These are phyloP conservation scores for Zasmidium cellare DNA, from an alignment of 2,329 filamentous ascomycete genomes.

Conservation along the genomic window DNA sequence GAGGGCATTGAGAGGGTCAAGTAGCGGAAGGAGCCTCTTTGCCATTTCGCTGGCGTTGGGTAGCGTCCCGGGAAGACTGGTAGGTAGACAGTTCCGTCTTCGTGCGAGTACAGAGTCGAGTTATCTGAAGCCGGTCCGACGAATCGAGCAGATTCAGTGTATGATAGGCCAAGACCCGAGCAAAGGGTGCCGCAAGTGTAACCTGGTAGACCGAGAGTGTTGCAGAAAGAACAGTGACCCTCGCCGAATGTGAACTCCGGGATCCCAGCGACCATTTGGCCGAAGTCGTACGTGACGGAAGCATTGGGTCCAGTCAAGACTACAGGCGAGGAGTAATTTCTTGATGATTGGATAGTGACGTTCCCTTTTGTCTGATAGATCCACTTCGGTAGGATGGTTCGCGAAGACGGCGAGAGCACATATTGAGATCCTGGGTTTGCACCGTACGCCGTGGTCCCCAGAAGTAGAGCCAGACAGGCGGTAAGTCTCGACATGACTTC, in stretches of 20 bases:
- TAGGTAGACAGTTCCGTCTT: background rate
- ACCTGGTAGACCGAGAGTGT: background rate
- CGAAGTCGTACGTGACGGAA: conserved; percentile 1
- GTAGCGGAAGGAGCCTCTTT: conserved; percentile 1
- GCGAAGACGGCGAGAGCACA: background rate
- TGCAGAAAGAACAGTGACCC: background rate
- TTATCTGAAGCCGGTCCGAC: background rate
- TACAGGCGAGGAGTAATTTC: background rate
- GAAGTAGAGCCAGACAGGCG: no score
- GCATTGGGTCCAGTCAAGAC: background rate
- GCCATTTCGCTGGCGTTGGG: background rate
- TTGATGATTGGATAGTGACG: background rate
- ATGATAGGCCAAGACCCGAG: background rate
- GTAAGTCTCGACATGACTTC: no score
- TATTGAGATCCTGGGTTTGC: background rate
- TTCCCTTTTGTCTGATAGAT: background rate
- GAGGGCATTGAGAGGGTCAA: background rate
- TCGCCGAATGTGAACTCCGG: background rate
- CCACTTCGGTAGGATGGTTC: background rate
- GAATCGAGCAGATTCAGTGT: background rate
- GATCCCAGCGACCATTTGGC: background rate
- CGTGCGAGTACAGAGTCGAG: background rate
- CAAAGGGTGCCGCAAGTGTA: background rate
- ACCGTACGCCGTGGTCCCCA: no score
- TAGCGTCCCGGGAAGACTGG: background rate